These are phyloP conservation scores for Magnolia changhungtana DNA, from an alignment of 164 flowering plant species.

Conservation along the genomic window DNA sequence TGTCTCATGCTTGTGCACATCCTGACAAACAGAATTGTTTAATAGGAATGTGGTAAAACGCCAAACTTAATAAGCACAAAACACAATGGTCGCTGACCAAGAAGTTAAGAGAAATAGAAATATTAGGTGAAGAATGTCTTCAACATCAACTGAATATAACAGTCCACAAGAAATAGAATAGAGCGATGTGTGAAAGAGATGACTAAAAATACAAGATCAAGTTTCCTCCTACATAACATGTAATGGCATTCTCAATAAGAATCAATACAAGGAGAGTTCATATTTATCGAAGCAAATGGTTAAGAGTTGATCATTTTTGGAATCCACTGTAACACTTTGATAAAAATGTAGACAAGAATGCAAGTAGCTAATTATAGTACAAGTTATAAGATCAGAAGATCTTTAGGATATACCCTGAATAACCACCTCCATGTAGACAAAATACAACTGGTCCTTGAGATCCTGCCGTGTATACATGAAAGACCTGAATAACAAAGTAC, in stretches of 20 bases:
- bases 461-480: slow-evolving; percentile 85
- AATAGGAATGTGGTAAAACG: too few relatives aligned
- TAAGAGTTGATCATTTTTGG: neutral
- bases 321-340: neutral
- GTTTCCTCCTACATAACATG: neutral
- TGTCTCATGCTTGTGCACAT: neutral
- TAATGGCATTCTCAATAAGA: neutral
- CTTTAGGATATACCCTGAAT: slow-evolving; percentile 61
- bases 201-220: neutral
- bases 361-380: neutral
- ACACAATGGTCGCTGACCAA: neutral
- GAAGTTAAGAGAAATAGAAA: neutral
- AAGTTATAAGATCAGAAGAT: neutral
- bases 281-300: neutral
- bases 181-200: neutral
- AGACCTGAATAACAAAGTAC: slow-evolving; percentile 52
- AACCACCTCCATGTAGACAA: slow-evolving; percentile 97
- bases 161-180: neutral
- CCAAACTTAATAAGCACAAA: neutral
- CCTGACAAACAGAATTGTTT: too few relatives aligned
- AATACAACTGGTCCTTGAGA: slow-evolving; percentile 86
- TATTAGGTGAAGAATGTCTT: neutral
- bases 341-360: neutral
- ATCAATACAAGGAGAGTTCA: neutral
- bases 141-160: neutral